A percentile compares a stretch with the other conserved stretches of the same genome.
Conservation (phyloP, 495 filamentous ascomycete species). For the Hypoxylon fragiforme region DNA sequence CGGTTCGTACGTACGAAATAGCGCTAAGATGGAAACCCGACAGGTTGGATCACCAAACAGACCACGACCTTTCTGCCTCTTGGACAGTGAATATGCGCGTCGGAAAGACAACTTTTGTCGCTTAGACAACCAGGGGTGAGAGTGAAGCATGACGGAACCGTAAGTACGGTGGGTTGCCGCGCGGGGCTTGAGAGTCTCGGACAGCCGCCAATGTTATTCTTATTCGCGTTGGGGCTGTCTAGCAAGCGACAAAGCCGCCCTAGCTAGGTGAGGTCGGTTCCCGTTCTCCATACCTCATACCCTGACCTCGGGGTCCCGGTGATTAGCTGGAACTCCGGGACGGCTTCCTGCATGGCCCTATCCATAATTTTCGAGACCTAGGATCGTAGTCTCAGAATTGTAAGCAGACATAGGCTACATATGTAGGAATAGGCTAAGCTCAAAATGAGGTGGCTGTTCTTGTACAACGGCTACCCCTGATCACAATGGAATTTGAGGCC, state of each 20-base stretch:
- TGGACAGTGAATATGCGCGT: slow-evolving; percentile 7
- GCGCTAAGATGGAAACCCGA: slow-evolving; percentile 3
- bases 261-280: slow-evolving; percentile 27
- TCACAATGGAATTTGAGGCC: slow-evolving; percentile 12
- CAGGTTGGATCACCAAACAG: slow-evolving; percentile 13
- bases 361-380: slow-evolving; percentile 36
- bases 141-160: slow-evolving; percentile 5
- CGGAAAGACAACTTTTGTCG: slow-evolving; percentile 7
- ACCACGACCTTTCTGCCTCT: slow-evolving; percentile 8
- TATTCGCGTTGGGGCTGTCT: slow-evolving; percentile 3
- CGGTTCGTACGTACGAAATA: background rate
- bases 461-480: slow-evolving; percentile 25
- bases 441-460: slow-evolving; percentile 32
- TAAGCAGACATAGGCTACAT: slow-evolving; percentile 9
- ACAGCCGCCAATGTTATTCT: slow-evolving; percentile 15
- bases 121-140: background rate
- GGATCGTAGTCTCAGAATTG: slow-evolving; percentile 26
- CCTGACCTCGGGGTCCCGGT: slow-evolving; percentile 25
- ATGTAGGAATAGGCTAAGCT: slow-evolving; percentile 26
- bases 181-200: slow-evolving; percentile 24
- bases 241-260: slow-evolving; percentile 7
- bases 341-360: slow-evolving; percentile 32
- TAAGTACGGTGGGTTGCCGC: slow-evolving; percentile 4
- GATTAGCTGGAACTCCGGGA: slow-evolving; percentile 26
- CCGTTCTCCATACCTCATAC: slow-evolving; percentile 18